These are phyloP conservation scores for Harringtonia aguacate DNA, from an alignment of 2,329 filamentous ascomycete species.

Conservation along the genomic window DNA sequence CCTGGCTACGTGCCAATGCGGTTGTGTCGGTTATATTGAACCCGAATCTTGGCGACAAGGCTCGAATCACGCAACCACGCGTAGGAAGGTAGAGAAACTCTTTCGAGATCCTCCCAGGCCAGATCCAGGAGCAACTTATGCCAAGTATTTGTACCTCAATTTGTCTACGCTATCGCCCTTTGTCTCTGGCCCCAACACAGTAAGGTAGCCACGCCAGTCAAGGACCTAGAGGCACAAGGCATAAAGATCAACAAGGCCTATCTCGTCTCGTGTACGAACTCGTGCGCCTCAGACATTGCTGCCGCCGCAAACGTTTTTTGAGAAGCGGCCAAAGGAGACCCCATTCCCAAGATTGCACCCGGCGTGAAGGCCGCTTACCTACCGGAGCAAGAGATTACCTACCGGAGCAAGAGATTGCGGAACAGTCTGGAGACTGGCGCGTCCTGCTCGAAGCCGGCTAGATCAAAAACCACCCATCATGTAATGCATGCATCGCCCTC, in stretches of 20 bases:
- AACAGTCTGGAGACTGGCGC: slow-evolving; percentile 80
- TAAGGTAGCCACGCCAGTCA: slow-evolving; percentile 77
- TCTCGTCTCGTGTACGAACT: slow-evolving; percentile 84
- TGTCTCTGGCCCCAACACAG: slow-evolving; percentile 79
- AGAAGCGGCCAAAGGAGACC: slow-evolving; percentile 57
- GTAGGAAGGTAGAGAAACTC: slow-evolving; percentile 59
- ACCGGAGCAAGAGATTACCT: too few species aligned
- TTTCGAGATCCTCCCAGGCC: slow-evolving; percentile 55
- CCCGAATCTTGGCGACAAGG: slow-evolving; percentile 30
- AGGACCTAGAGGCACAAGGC: slow-evolving; percentile 58
- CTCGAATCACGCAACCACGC: slow-evolving; percentile 68
- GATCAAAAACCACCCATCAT: slow-evolving; percentile 57
- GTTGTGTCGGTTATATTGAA: slow-evolving; percentile 54
- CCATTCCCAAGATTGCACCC: slow-evolving; percentile 57
- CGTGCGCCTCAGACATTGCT: slow-evolving; percentile 66
- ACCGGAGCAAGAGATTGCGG: slow-evolving; percentile 65
- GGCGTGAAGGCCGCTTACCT: too few species aligned
- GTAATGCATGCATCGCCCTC: slow-evolving; percentile 79
- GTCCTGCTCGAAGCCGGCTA: slow-evolving; percentile 72
- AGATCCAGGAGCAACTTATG: slow-evolving; percentile 69
- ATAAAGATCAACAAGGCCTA: slow-evolving; percentile 80
- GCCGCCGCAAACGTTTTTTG: slow-evolving; percentile 79
- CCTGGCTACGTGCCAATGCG: slow-evolving; percentile 70
- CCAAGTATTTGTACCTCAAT: slow-evolving; percentile 73
- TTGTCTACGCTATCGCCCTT: slow-evolving; percentile 76